Base-by-base conservation (phyloP, 2,329 filamentous ascomycete genomes). In the Lasiodiplodia theobromae region DNA sequence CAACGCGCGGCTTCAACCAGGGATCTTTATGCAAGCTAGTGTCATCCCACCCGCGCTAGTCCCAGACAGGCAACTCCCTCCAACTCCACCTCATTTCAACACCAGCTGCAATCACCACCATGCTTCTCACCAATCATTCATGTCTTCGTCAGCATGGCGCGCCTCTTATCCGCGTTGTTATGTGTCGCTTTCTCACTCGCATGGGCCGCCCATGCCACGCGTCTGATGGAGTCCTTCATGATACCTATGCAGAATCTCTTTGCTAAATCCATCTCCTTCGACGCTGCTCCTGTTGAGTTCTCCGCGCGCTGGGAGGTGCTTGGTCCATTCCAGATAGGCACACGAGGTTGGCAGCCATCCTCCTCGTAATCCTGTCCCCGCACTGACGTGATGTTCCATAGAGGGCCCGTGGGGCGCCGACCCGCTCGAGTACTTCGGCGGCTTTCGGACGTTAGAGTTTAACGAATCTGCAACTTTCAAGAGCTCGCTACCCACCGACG, bases 361-460 rank as follows among this genome's bases (percentile, higher is more conserved):
- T 28, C 16, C 60, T 60, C 64, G 65, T 70, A 51, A 62, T 63
- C 72, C 72, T 62, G 49, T 44, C 63, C 31, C 25, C n/a, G 28
- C 18, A 16, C 14, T 18, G 21, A 56, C 64, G 49, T 68, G 52
- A 68, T 68, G 25, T 37, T 28, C 1, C 56, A 37, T 68, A 87
- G 87, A 88, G 77, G 85, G 85, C 25, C 78, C 84, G 31, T 89
- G 86, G 86, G 86, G 86, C 49, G 83, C 86, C 38, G 87, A 89
- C 77, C 87, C 86, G 47, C 78, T 88, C 51, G 86, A 88, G 71
- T 77, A 76, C 66, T 71, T 81, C 66, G 86, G 86, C 52, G 86
- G 86, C 52, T 88, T 88, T 73, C 79, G 77, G 67, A 76, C 75
- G 44, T 76, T 88, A 37, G 71, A 76, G 12, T 84, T 81, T 73